These are phyloP conservation scores for Trametes hirsuta DNA, from an alignment of 1,284 basidiomycete species.

Conservation along the genomic window DNA sequence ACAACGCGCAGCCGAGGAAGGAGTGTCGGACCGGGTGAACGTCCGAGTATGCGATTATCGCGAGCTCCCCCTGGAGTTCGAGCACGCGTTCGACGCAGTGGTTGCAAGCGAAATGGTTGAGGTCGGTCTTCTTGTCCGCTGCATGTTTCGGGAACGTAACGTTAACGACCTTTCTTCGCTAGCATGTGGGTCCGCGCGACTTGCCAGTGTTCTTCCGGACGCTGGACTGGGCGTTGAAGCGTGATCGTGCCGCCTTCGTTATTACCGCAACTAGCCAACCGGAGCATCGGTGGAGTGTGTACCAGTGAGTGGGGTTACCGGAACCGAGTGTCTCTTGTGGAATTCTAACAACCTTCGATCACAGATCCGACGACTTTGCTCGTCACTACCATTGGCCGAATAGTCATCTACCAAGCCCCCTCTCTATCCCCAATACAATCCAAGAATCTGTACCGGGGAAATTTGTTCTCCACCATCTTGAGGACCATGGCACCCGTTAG, in stretches of 20 bases:
- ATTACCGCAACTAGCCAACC: slow-evolving; percentile 83
- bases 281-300: slow-evolving; percentile 64
- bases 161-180: neutral
- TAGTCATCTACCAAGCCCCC: slow-evolving; percentile 79
- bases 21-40: slow-evolving; percentile 66
- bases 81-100: slow-evolving; percentile 81
- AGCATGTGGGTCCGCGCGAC: slow-evolving; percentile 31
- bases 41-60: slow-evolving; percentile 87
- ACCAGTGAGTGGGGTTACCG: slow-evolving; percentile 53
- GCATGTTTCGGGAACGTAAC: neutral
- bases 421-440: slow-evolving; percentile 63
- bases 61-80: slow-evolving; percentile 73
- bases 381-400: slow-evolving; percentile 91
- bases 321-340: neutral
- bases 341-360: neutral
- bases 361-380: slow-evolving; percentile 79
- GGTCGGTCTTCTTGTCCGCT: neutral
- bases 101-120: slow-evolving; percentile 90
- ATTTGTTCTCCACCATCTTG: slow-evolving; percentile 77
- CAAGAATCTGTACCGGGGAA: slow-evolving; percentile 63
- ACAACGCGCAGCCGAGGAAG: slow-evolving; percentile 71
- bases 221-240: slow-evolving; percentile 78
- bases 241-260: slow-evolving; percentile 65
- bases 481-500: slow-evolving; percentile 78
- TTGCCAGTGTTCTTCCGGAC: slow-evolving; percentile 76